Percentiles rank a stretch among this genome's conserved stretches.
phyloP scores from a whole-genome alignment of 441 rosid species.

The Sinapis alba region DNA sequence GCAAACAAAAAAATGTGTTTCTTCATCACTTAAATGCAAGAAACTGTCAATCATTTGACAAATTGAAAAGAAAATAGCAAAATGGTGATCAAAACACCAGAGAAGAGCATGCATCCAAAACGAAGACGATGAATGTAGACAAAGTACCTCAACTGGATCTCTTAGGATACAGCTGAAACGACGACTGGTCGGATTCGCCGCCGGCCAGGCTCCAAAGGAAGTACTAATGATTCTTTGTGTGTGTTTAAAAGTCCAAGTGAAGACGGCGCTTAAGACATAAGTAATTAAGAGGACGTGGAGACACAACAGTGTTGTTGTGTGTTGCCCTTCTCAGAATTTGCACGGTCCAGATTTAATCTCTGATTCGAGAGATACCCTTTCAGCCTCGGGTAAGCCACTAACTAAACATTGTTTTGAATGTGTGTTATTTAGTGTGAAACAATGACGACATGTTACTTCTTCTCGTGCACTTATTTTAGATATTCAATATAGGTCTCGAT shows the following conservation, averaged over 20 bases:
- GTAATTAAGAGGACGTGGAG: constrained; percentile 27
- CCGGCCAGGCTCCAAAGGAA: constrained; percentile 30
- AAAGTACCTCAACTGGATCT: constrained; percentile 20
- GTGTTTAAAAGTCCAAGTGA: constrained; percentile 14
- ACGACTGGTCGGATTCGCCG: constrained; percentile 29
- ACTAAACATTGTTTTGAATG: background rate
- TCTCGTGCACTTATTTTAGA: constrained; percentile 12
- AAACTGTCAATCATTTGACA: background rate
- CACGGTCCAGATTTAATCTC: constrained; percentile 35
- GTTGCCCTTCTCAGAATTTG: constrained; percentile 21
- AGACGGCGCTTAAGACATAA: constrained; percentile 21
- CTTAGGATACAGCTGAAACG: constrained; percentile 25
- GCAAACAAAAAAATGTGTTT: constrained; percentile 9
- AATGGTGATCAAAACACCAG: constrained; percentile 2
- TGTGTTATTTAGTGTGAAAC: constrained; percentile 26
- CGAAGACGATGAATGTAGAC: constrained; percentile 11
- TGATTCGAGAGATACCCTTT: constrained; percentile 27
- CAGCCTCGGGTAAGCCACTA: constrained; percentile 27
- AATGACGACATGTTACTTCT: constrained; percentile 28
- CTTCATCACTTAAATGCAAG: constrained; percentile 14
- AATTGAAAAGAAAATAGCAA: background rate
- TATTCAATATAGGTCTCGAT: constrained; percentile 5
- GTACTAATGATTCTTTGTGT: background rate
- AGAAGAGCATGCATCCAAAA: constrained; percentile 8
- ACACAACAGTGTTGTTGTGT: constrained; percentile 8